Evolutionary conservation across 2,329 filamentous ascomycete species (phyloP).

Genomic region (Diaporthe australafricana): DNA sequence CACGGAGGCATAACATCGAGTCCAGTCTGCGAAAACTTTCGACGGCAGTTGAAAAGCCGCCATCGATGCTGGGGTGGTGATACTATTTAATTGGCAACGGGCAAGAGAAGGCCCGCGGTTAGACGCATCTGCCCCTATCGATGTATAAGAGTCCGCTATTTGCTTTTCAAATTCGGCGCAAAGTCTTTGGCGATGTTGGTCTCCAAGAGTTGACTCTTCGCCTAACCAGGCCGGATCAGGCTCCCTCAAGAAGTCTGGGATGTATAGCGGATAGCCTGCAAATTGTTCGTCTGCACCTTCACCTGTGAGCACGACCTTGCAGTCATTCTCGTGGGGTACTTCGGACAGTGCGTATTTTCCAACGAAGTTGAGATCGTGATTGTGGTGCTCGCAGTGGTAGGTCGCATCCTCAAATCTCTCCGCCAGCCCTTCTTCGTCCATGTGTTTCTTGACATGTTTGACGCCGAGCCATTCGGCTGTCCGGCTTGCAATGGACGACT

Average conservation of each 20-base stretch:
- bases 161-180: background rate
- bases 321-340: slow-evolving; percentile 55
- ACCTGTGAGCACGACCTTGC: slow-evolving; percentile 65
- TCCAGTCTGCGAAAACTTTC: slow-evolving; percentile 1
- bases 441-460: slow-evolving; percentile 41
- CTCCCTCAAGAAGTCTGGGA: slow-evolving; percentile 61
- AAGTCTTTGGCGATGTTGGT: slow-evolving; percentile 10
- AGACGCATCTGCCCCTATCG: slow-evolving; percentile 17
- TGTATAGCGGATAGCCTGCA: slow-evolving; percentile 60
- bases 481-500: slow-evolving; percentile 52
- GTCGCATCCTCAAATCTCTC: slow-evolving; percentile 45
- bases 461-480: slow-evolving; percentile 50
- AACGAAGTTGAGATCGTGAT: slow-evolving; percentile 62
- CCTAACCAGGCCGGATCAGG: slow-evolving; percentile 53
- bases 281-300: slow-evolving; percentile 67
- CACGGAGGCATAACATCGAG: background rate
- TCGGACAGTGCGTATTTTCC: slow-evolving; percentile 63
- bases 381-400: slow-evolving; percentile 48
- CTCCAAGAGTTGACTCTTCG: background rate
- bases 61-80: slow-evolving; percentile 26
- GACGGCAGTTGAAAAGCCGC: slow-evolving; percentile 25
- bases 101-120: background rate
- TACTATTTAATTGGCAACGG: slow-evolving; percentile 10
- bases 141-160: slow-evolving; percentile 4
- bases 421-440: slow-evolving; percentile 46